Conservation (phyloP, 1,284 basidiomycete genomes). For the Heterobasidion parviporum region DNA sequence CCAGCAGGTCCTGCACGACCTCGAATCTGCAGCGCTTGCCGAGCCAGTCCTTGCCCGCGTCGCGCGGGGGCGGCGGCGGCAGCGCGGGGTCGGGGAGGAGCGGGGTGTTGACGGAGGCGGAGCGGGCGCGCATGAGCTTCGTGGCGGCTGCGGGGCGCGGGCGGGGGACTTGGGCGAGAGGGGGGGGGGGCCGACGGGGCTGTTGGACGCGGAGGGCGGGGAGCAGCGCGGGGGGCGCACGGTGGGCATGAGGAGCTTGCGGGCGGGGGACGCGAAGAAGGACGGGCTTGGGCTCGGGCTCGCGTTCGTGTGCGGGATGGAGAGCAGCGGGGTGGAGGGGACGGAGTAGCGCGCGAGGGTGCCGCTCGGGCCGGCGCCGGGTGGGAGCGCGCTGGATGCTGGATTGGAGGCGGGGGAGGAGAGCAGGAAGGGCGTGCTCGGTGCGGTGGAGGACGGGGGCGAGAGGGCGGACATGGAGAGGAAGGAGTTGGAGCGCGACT, state of each 20-base stretch:
- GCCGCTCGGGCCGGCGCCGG: too few species aligned
- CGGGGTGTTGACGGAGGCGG: not conserved
- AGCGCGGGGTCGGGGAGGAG: not conserved
- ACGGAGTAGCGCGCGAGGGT: not conserved
- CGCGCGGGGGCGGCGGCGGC: not conserved
- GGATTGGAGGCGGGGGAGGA: not conserved
- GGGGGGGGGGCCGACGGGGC: not conserved
- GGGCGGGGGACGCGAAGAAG: not conserved
- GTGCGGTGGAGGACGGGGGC: not conserved
- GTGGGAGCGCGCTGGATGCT: not conserved
- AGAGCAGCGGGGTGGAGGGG: not conserved
- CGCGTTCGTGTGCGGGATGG: not conserved
- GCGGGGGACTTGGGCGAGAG: constrained; percentile 4
- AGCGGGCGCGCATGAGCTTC: constrained; percentile 5
- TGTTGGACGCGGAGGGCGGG: not conserved
- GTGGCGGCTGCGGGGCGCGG: constrained; percentile 1
- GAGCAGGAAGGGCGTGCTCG: not conserved
- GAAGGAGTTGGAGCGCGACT: not conserved
- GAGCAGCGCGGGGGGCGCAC: not conserved
- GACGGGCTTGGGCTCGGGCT: not conserved
- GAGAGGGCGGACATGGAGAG: not conserved
- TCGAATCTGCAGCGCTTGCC: constrained; percentile 32
- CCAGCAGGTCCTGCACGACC: constrained; percentile 34
- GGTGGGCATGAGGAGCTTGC: constrained; percentile 6
- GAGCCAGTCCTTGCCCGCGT: constrained; percentile 24